Percentiles rank a stretch among this genome's conserved stretches.
Conservation (phyloP, 441 rosid species). For the Populus hybrid region DNA sequence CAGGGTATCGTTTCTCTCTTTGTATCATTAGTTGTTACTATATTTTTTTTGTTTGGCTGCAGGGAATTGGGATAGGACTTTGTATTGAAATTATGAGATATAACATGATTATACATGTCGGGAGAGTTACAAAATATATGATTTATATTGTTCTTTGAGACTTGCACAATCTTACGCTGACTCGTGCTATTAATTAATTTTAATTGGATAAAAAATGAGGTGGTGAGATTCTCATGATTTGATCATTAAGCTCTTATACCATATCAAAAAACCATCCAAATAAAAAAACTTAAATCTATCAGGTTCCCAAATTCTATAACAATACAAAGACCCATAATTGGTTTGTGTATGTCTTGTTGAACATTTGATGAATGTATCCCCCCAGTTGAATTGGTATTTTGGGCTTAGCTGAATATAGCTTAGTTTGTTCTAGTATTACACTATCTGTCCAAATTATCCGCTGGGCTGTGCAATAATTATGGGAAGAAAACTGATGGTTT, state of each 20-base stretch:
- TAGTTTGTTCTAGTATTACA: not conserved
- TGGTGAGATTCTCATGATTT: too few relatives aligned
- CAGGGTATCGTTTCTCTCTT: conserved; percentile 16
- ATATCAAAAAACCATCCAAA: too few relatives aligned
- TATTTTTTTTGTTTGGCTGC: not conserved
- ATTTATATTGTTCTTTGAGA: too few relatives aligned
- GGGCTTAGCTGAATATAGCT: not conserved
- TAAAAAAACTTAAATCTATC: too few relatives aligned
- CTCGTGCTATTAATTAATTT: too few relatives aligned
- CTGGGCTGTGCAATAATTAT: not conserved
- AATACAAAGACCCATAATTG: not conserved
- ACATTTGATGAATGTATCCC: not conserved
- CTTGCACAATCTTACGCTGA: too few relatives aligned
- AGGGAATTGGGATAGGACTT: not conserved
- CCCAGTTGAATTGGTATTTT: not conserved
- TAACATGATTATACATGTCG: not conserved
- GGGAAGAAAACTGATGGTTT: not conserved
- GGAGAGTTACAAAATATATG: too few relatives aligned
- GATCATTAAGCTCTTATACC: too few relatives aligned
- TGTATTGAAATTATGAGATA: not conserved
- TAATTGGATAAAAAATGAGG: too few relatives aligned
- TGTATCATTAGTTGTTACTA: not conserved
- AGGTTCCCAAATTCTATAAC: too few relatives aligned
- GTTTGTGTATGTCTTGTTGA: not conserved
- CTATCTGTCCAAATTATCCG: not conserved